phyloP scores from a whole-genome alignment of 805 yeast species.

The Ogataea paradorogensis region DNA sequence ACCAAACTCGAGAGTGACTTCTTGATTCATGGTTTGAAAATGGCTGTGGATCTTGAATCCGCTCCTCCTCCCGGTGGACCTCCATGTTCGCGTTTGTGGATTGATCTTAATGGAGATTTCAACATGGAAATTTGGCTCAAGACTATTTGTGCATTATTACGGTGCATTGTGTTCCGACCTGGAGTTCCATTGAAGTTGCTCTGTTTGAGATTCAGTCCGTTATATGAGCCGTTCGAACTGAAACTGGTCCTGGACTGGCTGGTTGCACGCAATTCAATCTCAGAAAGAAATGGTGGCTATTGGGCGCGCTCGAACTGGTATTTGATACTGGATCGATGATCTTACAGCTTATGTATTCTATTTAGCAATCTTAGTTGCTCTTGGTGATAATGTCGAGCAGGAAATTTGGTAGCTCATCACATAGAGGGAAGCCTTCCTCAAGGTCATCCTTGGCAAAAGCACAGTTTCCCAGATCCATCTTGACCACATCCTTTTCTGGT shows the following conservation, averaged over 20 bases:
- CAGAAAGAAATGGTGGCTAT: constrained; percentile 38
- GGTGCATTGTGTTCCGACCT: constrained; percentile 50
- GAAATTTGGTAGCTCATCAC: constrained; percentile 19
- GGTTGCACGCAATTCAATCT: constrained; percentile 37
- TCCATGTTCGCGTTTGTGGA: constrained; percentile 71
- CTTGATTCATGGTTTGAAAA: constrained; percentile 33
- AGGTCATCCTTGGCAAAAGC: constrained; percentile 33
- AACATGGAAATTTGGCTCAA: constrained; percentile 59
- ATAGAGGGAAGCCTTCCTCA: constrained; percentile 19
- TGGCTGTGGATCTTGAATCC: constrained; percentile 11
- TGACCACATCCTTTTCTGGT: constrained; percentile 34
- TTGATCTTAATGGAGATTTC: constrained; percentile 60
- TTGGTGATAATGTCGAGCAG: constrained; percentile 19
- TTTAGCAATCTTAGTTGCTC: constrained; percentile 10
- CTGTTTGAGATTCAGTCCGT: constrained; percentile 24
- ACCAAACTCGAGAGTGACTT: constrained; percentile 65
- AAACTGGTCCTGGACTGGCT: constrained; percentile 44
- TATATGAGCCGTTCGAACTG: constrained; percentile 39
- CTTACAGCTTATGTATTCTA: neutral
- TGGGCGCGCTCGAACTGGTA: constrained; percentile 48
- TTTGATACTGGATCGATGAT: constrained; percentile 13
- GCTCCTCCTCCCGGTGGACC: constrained; percentile 54
- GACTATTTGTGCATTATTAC: constrained; percentile 45
- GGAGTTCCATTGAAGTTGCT: constrained; percentile 40
- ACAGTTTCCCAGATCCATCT: constrained; percentile 37